Evolutionary conservation across 306 rosid genomes (phyloP), one percentile per base, ranked within the genome.

Genomic region (Styphnolobium japonicum): DNA sequence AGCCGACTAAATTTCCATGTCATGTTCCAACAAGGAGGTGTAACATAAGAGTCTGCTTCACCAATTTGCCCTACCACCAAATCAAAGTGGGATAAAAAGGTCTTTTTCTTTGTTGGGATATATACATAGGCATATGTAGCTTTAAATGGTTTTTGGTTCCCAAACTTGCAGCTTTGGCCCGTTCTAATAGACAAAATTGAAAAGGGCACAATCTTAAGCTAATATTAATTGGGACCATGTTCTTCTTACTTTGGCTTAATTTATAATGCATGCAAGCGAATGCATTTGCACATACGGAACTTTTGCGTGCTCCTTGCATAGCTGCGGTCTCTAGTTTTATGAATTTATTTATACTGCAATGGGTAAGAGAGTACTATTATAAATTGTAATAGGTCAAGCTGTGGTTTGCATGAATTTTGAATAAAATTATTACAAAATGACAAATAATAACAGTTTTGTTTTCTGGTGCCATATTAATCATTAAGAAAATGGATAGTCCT

Each of bases 1-100:
- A 37, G 73, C 73, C 29, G 78, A 25, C 55, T 74, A 48, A 67
- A 22, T 67, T 71, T 58, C 65, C 67, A 46, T 6, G 72, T 78
- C 86, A 27, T 49, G 29, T 53, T 83, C 73, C 36, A 70, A 73
- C 37, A 37, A 48, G 21, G 34, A 51, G 22, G 66, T 15, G 8
- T 15, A 29, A 29, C 51, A 29, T 63, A 25, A 76, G 55, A 15
- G 9, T 63, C 18, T 3, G 19, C 21, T 34, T 45, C 51, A 42
- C 27, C 42, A 22, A 52, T 66, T 34, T 48, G 66, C 66, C 57
- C 21, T 66, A n/a, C n/a, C n/a, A n/a, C n/a, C n/a, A n/a, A n/a
- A 56, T 31, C 16, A 46, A 53, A 27, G 33, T 40, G 11, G 25
- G 18, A n/a, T n/a, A n/a, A n/a, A 60, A 43, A 58, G 3, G 16